Conservation (phyloP, 148 eudicot species). For the Persicaria tinctoria region DNA sequence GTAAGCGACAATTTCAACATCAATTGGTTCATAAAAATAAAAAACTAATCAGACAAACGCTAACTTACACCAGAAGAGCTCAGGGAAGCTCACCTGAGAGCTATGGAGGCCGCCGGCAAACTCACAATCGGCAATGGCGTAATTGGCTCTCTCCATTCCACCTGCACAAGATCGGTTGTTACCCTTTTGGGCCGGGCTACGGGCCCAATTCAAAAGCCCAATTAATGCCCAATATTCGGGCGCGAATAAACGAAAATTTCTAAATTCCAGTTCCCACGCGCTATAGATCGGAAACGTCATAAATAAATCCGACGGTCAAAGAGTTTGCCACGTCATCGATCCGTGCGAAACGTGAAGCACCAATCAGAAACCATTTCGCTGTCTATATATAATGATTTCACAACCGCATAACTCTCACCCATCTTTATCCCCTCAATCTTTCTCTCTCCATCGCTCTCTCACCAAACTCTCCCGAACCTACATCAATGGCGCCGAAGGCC, state of each 20-base stretch:
- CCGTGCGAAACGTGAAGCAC: too few relatives aligned
- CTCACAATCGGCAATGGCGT: neutral
- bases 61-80: neutral
- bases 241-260: neutral
- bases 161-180: neutral
- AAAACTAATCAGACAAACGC: neutral
- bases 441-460: too few relatives aligned
- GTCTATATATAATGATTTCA: neutral
- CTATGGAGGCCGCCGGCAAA: constrained; percentile 3
- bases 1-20: neutral
- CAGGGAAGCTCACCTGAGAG: neutral
- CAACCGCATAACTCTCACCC: neutral
- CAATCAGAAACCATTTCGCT: too few relatives aligned
- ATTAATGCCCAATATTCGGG: neutral
- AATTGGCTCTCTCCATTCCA: too few relatives aligned
- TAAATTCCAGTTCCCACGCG: neutral
- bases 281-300: neutral
- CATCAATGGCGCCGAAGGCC: constrained; percentile 2
- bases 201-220: neutral
- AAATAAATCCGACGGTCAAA: neutral
- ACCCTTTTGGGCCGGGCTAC: neutral
- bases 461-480: too few relatives aligned
- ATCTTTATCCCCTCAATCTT: too few relatives aligned
- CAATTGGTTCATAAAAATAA: neutral
- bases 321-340: too few relatives aligned